A percentile compares a stretch with the other conserved stretches of the same genome.
These are phyloP conservation scores for Solanum pimpinellifolium DNA, from an alignment of 257 asterid genomes.

Conservation along the genomic window DNA sequence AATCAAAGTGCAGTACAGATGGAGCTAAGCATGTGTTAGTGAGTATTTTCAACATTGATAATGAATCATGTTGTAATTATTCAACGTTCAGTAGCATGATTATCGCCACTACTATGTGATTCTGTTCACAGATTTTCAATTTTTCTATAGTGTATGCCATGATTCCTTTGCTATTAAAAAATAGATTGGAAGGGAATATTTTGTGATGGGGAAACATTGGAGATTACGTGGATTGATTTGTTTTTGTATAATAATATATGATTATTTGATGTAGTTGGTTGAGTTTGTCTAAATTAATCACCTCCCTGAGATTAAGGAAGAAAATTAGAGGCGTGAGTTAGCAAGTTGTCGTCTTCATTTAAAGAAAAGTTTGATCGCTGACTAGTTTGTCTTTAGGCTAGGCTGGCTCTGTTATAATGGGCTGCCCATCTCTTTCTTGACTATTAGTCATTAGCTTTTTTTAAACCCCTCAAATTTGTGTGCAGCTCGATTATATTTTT, in stretches of 20 bases:
- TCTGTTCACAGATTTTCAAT: neutral
- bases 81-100: neutral
- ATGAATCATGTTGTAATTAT: neutral
- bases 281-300: neutral
- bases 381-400: slow-evolving; percentile 7
- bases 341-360: neutral
- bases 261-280: neutral
- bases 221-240: slow-evolving; percentile 12
- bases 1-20: neutral
- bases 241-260: neutral
- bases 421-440: neutral
- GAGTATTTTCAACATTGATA: neutral
- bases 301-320: neutral
- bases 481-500: neutral
- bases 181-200: neutral
- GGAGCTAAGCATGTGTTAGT: slow-evolving; percentile 1
- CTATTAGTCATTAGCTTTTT: neutral
- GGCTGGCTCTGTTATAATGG: slow-evolving; percentile 13
- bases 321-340: neutral
- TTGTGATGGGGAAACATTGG: slow-evolving; percentile 9
- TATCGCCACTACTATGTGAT: neutral
- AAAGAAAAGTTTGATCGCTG: neutral
- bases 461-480: neutral
- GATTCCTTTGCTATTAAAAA: slow-evolving; percentile 2
- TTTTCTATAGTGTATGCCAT: neutral